phyloP scores from a whole-genome alignment of 1,284 basidiomycete genomes.

The Inonotus obliquus region DNA sequence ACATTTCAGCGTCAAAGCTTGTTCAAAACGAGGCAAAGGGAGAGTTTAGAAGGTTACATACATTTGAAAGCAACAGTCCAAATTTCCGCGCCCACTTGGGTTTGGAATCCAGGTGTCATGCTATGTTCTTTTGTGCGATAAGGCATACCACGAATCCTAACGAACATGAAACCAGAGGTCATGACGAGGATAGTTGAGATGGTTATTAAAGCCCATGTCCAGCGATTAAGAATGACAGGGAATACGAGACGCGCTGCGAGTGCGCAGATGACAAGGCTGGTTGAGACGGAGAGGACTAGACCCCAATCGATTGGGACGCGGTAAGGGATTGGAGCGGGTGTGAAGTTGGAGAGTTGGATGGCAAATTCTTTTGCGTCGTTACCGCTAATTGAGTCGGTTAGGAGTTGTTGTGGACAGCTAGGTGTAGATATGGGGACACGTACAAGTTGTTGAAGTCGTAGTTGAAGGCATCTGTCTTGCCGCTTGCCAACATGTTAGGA shows the following conservation, averaged over 20 bases:
- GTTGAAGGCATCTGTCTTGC: constrained; percentile 51
- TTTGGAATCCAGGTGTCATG: constrained; percentile 67
- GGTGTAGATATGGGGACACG: constrained; percentile 26
- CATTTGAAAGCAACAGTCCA: constrained; percentile 86
- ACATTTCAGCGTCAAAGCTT: too few relatives aligned
- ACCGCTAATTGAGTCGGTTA: constrained; percentile 52
- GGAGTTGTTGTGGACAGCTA: not conserved
- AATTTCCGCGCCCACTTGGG: constrained; percentile 90
- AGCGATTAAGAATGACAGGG: constrained; percentile 70
- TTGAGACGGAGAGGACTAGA: constrained; percentile 42
- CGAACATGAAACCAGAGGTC: constrained; percentile 96
- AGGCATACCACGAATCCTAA: constrained; percentile 83
- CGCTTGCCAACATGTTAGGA: constrained; percentile 50
- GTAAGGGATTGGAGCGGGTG: constrained; percentile 72
- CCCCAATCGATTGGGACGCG: constrained; percentile 67
- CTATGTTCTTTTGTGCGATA: constrained; percentile 80
- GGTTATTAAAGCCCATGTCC: constrained; percentile 72
- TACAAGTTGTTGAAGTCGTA: constrained; percentile 68
- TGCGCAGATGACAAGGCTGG: constrained; percentile 39
- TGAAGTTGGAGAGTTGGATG: constrained; percentile 65
- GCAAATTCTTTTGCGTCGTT: constrained; percentile 78
- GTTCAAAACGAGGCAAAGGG: constrained; percentile 2
- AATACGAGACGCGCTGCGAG: constrained; percentile 57
- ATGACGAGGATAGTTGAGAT: constrained; percentile 73
- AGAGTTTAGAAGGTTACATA: constrained; percentile 42